Evolutionary conservation across 2,329 filamentous ascomycete genomes (phyloP), one percentile per base, ranked within the genome.

Genomic region (Trichophyton benhamiae): DNA sequence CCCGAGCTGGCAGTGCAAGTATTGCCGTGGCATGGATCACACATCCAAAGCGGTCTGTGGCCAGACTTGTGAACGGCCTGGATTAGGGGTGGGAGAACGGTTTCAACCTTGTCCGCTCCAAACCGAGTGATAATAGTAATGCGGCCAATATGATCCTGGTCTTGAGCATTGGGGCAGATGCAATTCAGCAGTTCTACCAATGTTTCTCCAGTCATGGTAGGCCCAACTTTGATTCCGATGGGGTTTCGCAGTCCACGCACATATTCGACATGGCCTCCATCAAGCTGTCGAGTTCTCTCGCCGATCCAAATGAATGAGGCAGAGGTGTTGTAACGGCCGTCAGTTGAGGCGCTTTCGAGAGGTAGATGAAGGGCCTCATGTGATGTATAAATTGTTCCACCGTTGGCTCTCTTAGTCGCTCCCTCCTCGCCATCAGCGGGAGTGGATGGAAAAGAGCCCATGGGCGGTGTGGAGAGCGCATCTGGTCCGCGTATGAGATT

Each of bases 11-110:
- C 44, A 27, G 27, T 41, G 36, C 15, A 42, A 13, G 57, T 58
- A 22, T 58, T 58, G 15, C 57, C 57, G 17, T 58, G 57, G 17
- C 57, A 58, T 42, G 57, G 57, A 44, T 58, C 57, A 42, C 57
- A 58, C 57, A 58, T 58, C 57, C 57, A 58, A 15, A 58, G 30
- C 6, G 36, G 57, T 41, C n/a, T 58, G 36, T 58, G 57, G 8
- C 57, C 57, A 20, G 57, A 38, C 15, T 58, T 15, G 57, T 33
- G 57, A 11, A 58, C 57, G 20, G 57, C 57, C 57, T 27, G 27
- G 57, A 58, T 58, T 25, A 30, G 27, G 17, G 57, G 44, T 7
- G 57, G 36, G 11, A 30, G 27, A 38, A 42, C 30, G 11, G 15
- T 58, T 30, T 22, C 38, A 44, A 44, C 41, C 57, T 22, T 58